These are phyloP conservation scores for Helminthosporium solani DNA, from an alignment of 2,329 filamentous ascomycete genomes.

Conservation along the genomic window DNA sequence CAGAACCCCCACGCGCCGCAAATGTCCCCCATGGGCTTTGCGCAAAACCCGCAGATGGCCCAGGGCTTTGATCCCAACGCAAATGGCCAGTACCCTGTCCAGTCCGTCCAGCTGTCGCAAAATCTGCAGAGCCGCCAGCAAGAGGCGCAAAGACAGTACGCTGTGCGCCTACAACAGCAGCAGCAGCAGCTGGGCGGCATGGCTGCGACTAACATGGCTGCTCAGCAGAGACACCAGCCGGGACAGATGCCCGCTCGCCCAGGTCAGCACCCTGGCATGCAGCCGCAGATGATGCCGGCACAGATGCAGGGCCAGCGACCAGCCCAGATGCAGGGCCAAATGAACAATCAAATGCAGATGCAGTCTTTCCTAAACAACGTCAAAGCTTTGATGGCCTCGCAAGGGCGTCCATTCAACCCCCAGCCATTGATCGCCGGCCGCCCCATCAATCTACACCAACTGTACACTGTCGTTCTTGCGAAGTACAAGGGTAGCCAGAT, in stretches of 20 bases:
- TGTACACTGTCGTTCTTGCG: constrained; percentile 73
- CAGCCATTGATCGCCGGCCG: constrained; percentile 74
- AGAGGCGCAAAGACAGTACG: constrained; percentile 76
- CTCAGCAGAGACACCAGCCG: constrained; percentile 40
- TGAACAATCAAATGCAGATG: constrained; percentile 16
- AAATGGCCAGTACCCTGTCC: constrained; percentile 47
- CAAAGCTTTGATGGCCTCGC: constrained; percentile 72
- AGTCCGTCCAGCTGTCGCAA: constrained; percentile 51
- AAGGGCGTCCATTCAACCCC: constrained; percentile 70
- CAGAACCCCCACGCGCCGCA: constrained; percentile 63
- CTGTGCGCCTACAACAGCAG: constrained; percentile 67
- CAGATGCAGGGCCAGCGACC: constrained; percentile 12
- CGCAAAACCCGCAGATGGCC: constrained; percentile 36
- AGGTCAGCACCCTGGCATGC: constrained; percentile 38
- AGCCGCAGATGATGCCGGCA: constrained; percentile 17
- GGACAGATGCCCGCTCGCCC: constrained; percentile 40
- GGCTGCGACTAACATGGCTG: constrained; percentile 42
- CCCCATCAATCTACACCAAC: constrained; percentile 69
- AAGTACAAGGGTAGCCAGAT: constrained; percentile 76
- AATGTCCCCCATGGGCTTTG: constrained; percentile 43
- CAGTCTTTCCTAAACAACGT: constrained; percentile 65
- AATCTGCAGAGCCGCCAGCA: constrained; percentile 53
- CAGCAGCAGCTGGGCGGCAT: constrained; percentile 61
- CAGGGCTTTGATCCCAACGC: constrained; percentile 45
- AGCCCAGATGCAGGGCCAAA: constrained; percentile 3